These are phyloP conservation scores for Epichloe amarillans DNA, from an alignment of 2,329 filamentous ascomycete species.

Conservation along the genomic window DNA sequence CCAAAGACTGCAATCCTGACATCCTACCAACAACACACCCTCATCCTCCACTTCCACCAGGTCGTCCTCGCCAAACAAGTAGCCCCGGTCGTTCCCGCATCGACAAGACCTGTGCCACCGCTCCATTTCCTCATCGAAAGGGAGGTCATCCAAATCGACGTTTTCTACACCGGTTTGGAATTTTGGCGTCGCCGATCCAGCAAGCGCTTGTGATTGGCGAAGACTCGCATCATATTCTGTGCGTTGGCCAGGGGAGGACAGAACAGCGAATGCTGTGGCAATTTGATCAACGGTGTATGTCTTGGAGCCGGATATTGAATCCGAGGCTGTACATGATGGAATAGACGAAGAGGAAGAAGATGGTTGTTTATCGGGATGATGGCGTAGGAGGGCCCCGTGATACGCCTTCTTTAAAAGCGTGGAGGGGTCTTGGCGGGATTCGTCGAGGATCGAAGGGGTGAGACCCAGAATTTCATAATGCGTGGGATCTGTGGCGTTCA, in stretches of 20 bases:
- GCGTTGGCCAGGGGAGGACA: conserved; percentile 37
- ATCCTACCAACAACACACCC: conserved; percentile 50
- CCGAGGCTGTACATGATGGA: neutral
- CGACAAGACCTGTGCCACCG: conserved; percentile 47
- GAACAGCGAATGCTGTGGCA: conserved; percentile 40
- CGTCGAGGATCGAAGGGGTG: conserved; percentile 32
- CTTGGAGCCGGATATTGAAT: conserved; percentile 1
- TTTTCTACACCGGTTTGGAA: conserved; percentile 49
- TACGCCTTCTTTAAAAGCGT: conserved; percentile 49
- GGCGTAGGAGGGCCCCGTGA: conserved; percentile 47
- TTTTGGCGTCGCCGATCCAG: conserved; percentile 6
- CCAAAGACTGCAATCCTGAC: conserved; percentile 54
- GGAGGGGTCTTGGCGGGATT: conserved; percentile 25
- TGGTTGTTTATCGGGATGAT: conserved; percentile 49
- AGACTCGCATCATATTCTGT: conserved; percentile 41
- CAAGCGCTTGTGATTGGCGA: conserved; percentile 14
- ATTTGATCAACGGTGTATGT: conserved; percentile 50
- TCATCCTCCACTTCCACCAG: conserved; percentile 44
- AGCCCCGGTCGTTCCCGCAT: conserved; percentile 50
- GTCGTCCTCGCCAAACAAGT: conserved; percentile 43
- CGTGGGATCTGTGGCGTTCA: conserved; percentile 20
- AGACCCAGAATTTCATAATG: conserved; percentile 50
- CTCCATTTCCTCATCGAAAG: conserved; percentile 32
- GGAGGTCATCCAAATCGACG: conserved; percentile 52
- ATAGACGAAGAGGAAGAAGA: conserved; percentile 5